Evolutionary conservation across 1,284 basidiomycete species (phyloP), one percentile per base, ranked within the genome.

Genomic region (Ceratorhiza oryzae-sativae): DNA sequence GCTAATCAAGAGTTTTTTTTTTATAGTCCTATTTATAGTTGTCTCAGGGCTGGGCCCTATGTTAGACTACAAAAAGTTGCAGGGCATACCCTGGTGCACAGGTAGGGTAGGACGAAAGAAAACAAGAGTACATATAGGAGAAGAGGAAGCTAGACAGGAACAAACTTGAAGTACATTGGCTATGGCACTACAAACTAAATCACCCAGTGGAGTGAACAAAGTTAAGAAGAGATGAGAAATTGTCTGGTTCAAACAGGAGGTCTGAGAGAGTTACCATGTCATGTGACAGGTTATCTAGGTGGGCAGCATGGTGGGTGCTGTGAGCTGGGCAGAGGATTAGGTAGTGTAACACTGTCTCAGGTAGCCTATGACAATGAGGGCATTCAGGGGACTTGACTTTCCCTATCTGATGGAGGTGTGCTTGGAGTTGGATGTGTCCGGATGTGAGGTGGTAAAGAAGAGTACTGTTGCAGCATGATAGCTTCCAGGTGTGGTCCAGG

Each of bases 381-480:
- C 46, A 65, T 4, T 5, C 9, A 1, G 46, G 62, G 25, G 62
- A 34, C 46, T 65, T n/a, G 1, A 23, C 62, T 8, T 32, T 2
- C 34, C 46, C 30, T 4, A 65, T 6, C 1, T 46, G 62, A 34
- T 65, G 20, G 12, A 65, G 30, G 34, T 65, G 45, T 6, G 23
- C 6, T 8, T n/a, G 25, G 62, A 51, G 62, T 20, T 49, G 45
- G 46, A 51, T 46, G 13, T 65, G 62, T 9, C 62, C 62, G 1
- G 62, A 30, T 30, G 25, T 51, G 15, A 65, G 62, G 12, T 46
- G 23, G 30, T 49, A 65, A 3, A 65, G 46, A 8, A 65, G 62
- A 13, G 62, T 65, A 3, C 25, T 30, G n/a, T n/a, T n/a, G n/a
- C n/a, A n/a, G n/a, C n/a, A n/a, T n/a, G n/a, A n/a, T n/a, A n/a